Evolutionary conservation across 805 yeast genomes (phyloP), one percentile per base, ranked within the genome.

Genomic region (Wickerhamomyces xylosicus): DNA sequence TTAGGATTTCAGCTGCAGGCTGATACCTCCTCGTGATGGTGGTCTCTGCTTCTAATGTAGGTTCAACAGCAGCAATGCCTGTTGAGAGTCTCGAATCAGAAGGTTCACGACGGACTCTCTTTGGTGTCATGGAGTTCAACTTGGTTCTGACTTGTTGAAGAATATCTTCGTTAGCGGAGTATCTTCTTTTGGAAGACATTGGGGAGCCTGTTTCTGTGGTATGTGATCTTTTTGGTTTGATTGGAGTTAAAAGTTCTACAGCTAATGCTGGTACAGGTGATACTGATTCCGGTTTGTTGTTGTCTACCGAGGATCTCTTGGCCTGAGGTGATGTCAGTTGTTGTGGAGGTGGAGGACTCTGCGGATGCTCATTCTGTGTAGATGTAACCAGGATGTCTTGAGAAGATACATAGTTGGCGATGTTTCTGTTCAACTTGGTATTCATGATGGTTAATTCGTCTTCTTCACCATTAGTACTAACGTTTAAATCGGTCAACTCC

Each of bases 201-300:
- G 58, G 58, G 1, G 58, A 54, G 2, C 58, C 58, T 2, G 53
- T 49, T 34, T 53, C 57, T 3, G 58, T 49, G 7, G 58, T 54
- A 22, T 53, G 58, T 4, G 57, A 53, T 39, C 52, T 47, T 18
- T 35, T 41, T 3, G 55, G 37, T 37, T 45, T 50, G 46, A 52
- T 39, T 3, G 58, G 58, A 3, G 58, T 53, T 7, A 25, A n/a
- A 25, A 10, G 14, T 13, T 25, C 29, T 10, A n/a, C 25, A 10
- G n/a, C n/a, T n/a, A n/a, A n/a, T n/a, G n/a, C n/a, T n/a, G n/a
- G n/a, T n/a, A 21, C 25, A 21, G 25, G 25, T 6, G 25, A 21
- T 6, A 7, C 10, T 6, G 25, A 21, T 21, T 21, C 10, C 6
- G 25, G 9, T 6, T 7, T 21, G 10, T 21, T 21, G 10, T 10